Evolutionary conservation across 2,329 filamentous ascomycete genomes (phyloP).

Genomic region (Magnaporthiopsis rhizophila): DNA sequence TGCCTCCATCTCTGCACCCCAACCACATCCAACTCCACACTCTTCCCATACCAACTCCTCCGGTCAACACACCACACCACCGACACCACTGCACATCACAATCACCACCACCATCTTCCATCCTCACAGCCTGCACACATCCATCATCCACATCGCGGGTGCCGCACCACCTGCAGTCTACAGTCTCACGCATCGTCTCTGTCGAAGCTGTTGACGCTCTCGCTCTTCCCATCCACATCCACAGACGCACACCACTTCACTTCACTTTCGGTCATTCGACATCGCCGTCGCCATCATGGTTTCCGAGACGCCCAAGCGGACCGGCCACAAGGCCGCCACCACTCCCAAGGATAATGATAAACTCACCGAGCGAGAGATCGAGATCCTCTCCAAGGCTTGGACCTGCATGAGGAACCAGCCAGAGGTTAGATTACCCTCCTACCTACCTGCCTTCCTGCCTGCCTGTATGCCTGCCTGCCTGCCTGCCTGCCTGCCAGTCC

Average conservation of each 20-base stretch:
- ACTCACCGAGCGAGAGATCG: slow-evolving; percentile 17
- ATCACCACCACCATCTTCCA: background rate
- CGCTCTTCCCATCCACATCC: no score
- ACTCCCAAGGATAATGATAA: background rate
- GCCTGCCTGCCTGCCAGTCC: no score
- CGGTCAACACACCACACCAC: no score
- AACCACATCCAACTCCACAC: no score
- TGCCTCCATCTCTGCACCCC: no score
- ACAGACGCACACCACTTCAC: background rate
- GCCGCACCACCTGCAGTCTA: background rate
- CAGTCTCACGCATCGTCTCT: no score
- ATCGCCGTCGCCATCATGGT: background rate
- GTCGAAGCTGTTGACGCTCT: no score
- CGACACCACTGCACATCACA: no score
- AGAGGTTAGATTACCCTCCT: slow-evolving; percentile 14
- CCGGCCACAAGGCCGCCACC: background rate
- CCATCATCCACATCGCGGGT: background rate
- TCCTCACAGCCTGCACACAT: background rate
- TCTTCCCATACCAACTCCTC: no score
- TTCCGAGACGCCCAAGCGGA: slow-evolving; percentile 2
- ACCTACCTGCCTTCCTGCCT: background rate
- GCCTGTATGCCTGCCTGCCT: background rate
- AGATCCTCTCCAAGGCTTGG: slow-evolving; percentile 18
- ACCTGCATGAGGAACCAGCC: slow-evolving; percentile 18
- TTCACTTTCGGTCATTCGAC: background rate